Evolutionary conservation across 2,329 filamentous ascomycete species (phyloP), one percentile per base, ranked within the genome.

Genomic region (Aspergillus hiratsukae): DNA sequence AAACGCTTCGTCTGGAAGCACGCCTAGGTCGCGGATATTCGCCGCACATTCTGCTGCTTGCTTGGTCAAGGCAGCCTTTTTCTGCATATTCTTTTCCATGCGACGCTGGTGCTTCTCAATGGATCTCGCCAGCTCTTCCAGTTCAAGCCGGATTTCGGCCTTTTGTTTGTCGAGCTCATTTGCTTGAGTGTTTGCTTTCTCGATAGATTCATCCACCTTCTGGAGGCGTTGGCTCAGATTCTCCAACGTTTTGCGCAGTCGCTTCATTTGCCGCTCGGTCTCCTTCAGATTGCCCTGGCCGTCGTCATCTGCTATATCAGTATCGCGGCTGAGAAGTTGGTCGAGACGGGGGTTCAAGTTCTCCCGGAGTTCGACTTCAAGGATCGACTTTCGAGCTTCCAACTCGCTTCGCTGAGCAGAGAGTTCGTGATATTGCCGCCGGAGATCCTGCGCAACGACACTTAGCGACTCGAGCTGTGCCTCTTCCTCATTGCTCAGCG

Each of bases 1-100:
- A 70, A 96, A 94, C 0, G 93, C 91, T 67, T 97, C 92, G 60
- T 97, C 92, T 0, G 94, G 93, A 17, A 99, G 81, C 19, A 96
- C 92, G 63, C 94, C 94, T 6, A 99, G 81, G 63, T 96, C 91
- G 49, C 93, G 88, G 66, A 99, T 97, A 61, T 92, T 93, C 69
- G 91, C 88, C 58, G 87, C 87, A 60, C 89, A 90, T 66, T 96
- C 91, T 2, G 86, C 84, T 21, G 90, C 87, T 69, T 91, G 88
- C 49, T 87, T 83, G 17, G 85, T 88, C 59, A 95, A 80, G 3
- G 91, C 81, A 11, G 91, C 89, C 71, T 93, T 94, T 74, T 91
- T 91, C 65, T 92, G 89, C 69, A 96, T 88, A 63, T 87, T 91
- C 80, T 93, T 96, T 71, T 97, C 92, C 80, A 97, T 90, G 50